Conservation (phyloP, 78 protist genomes). For the Polysphondylium violaceum region DNA sequence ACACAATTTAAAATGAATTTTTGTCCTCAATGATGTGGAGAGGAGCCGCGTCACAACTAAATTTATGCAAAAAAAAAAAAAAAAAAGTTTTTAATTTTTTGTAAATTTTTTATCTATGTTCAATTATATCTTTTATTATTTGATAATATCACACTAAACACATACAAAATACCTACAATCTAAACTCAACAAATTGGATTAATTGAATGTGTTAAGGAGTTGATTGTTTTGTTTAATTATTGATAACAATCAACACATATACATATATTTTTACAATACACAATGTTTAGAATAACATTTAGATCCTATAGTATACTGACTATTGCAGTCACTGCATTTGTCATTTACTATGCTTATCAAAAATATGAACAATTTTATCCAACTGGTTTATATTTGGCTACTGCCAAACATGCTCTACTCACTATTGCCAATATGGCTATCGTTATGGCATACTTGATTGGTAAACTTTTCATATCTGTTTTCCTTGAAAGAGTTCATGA, state of each 20-base stretch:
- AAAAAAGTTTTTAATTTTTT: no score
- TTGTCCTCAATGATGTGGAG: no score
- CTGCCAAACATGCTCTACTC: slow-evolving; percentile 42
- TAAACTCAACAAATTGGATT: no score
- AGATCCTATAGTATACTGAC: slow-evolving; percentile 42
- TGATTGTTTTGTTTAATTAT: no score
- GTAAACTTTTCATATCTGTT: slow-evolving; percentile 5
- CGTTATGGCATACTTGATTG: slow-evolving; percentile 39
- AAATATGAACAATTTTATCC: slow-evolving; percentile 83
- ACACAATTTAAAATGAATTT: no score
- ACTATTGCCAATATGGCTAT: slow-evolving; percentile 73
- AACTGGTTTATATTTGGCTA: slow-evolving; percentile 67
- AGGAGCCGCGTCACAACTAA: no score
- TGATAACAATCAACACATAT: background rate
- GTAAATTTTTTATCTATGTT: no score
- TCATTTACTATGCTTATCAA: slow-evolving; percentile 36
- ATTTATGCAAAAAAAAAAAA: no score
- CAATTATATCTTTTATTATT: no score
- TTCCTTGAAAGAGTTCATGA: slow-evolving; percentile 80
- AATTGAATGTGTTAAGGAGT: no score
- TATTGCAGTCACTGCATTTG: slow-evolving; percentile 26
- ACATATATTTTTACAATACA: background rate
- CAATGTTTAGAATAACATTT: slow-evolving; percentile 42
- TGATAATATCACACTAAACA: no score
- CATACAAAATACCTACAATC: no score